Evolutionary conservation across 2,329 filamentous ascomycete genomes (phyloP).

Genomic region (Pseudogymnoascus sp.): DNA sequence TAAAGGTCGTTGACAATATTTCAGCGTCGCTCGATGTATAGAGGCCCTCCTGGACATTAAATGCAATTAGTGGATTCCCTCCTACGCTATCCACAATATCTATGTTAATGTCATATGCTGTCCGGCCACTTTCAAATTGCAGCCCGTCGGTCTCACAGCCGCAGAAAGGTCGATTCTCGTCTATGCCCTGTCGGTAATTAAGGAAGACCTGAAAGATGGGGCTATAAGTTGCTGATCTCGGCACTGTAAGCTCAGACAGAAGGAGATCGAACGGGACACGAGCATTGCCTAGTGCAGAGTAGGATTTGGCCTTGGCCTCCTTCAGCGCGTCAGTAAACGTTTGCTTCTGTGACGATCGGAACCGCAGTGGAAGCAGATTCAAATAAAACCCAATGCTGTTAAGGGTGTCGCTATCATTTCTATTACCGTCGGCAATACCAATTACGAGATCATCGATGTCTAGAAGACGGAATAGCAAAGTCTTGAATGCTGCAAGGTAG

Average conservation of each 20-base stretch:
- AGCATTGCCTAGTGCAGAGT: slow-evolving; percentile 36
- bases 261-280: slow-evolving; percentile 42
- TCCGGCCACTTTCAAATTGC: slow-evolving; percentile 16
- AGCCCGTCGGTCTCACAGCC: slow-evolving; percentile 20
- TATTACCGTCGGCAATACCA: slow-evolving; percentile 38
- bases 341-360: slow-evolving; percentile 10
- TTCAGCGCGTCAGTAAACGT: slow-evolving; percentile 21
- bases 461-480: slow-evolving; percentile 30
- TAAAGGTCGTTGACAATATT: background rate
- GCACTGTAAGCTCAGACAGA: slow-evolving; percentile 36
- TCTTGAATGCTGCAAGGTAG: slow-evolving; percentile 34
- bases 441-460: slow-evolving; percentile 36
- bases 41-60: slow-evolving; percentile 12
- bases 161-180: slow-evolving; percentile 23
- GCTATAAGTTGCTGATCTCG: slow-evolving; percentile 31
- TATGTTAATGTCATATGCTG: slow-evolving; percentile 21
- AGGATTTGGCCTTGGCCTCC: slow-evolving; percentile 22
- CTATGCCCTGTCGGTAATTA: slow-evolving; percentile 36
- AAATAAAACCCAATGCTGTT: slow-evolving; percentile 18
- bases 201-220: slow-evolving; percentile 42
- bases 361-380: slow-evolving; percentile 18
- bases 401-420: slow-evolving; percentile 26
- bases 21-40: slow-evolving; percentile 11
- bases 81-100: slow-evolving; percentile 11
- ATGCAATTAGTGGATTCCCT: slow-evolving; percentile 1